Percentiles rank a stretch among this genome's conserved stretches.
Evolutionary conservation across 2,329 filamentous ascomycete species (phyloP).

Genomic region (Hymenoscyphus fructigenus): DNA sequence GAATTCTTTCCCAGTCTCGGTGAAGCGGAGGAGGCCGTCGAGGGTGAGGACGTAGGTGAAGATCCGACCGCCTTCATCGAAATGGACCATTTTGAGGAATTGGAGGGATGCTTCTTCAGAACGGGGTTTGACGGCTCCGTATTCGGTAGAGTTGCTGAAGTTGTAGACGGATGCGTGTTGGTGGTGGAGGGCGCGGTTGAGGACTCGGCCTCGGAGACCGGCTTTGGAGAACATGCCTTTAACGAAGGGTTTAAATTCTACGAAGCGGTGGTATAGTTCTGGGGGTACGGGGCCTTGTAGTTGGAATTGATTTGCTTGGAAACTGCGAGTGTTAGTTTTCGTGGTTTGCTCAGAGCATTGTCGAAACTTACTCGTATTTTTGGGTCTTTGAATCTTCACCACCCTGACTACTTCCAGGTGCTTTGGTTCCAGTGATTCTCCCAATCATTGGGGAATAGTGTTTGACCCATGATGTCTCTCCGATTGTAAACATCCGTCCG

Average conservation of each 20-base stretch:
- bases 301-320: constrained; percentile 91
- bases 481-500: constrained; percentile 75
- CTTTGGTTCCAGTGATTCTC: constrained; percentile 70
- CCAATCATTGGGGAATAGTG: constrained; percentile 91
- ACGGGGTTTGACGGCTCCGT: constrained; percentile 65
- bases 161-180: constrained; percentile 90
- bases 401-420: constrained; percentile 52
- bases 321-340: constrained; percentile 50
- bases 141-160: constrained; percentile 73
- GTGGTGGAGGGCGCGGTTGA: constrained; percentile 84
- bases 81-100: constrained; percentile 84
- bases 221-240: constrained; percentile 81
- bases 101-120: constrained; percentile 70
- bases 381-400: constrained; percentile 47
- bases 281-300: constrained; percentile 78
- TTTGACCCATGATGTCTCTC: constrained; percentile 72
- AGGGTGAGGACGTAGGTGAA: constrained; percentile 92
- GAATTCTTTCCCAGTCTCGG: constrained; percentile 93
- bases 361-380: constrained; percentile 68
- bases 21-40: constrained; percentile 84
- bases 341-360: not conserved
- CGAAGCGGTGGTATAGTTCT: constrained; percentile 84
- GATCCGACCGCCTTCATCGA: constrained; percentile 79
- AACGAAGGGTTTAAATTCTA: constrained; percentile 89
- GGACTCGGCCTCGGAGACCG: constrained; percentile 73